phyloP scores from a whole-genome alignment of 352 stramenopile genomes.

The Phytophthora brassicae region DNA sequence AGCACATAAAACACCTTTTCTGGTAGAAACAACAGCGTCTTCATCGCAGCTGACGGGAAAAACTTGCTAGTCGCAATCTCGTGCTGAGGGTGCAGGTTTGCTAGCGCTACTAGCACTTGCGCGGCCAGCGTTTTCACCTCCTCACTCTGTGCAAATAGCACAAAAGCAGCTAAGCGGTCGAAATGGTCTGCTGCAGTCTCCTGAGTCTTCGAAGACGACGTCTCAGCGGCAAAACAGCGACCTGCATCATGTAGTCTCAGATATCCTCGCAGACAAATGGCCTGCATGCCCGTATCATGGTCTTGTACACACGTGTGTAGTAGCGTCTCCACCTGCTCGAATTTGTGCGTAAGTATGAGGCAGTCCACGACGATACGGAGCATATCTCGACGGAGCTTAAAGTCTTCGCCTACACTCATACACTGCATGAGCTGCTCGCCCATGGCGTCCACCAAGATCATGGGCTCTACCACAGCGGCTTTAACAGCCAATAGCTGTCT shows the following conservation, averaged over 20 bases:
- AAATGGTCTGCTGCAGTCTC: constrained; percentile 28
- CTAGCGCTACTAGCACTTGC: constrained; percentile 37
- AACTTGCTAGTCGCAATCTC: constrained; percentile 26
- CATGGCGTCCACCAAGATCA: constrained; percentile 84
- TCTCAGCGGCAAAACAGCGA: constrained; percentile 16
- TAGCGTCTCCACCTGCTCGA: constrained; percentile 42
- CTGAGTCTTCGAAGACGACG: not conserved
- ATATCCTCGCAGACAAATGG: constrained; percentile 57
- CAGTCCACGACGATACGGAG: constrained; percentile 75
- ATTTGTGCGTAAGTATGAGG: constrained; percentile 44
- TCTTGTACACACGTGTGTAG: constrained; percentile 52
- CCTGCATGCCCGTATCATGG: constrained; percentile 59
- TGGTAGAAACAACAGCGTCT: constrained; percentile 24
- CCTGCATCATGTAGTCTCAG: constrained; percentile 48
- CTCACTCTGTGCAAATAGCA: constrained; percentile 36
- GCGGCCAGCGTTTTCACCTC: constrained; percentile 36
- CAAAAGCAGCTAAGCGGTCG: constrained; percentile 31
- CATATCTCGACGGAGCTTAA: constrained; percentile 76
- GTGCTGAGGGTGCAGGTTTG: constrained; percentile 25
- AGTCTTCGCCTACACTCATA: constrained; percentile 72
- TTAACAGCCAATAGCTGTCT: constrained; percentile 61
- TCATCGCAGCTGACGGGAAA: constrained; percentile 19
- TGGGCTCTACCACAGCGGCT: constrained; percentile 63
- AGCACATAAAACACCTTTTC: constrained; percentile 51
- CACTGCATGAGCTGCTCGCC: constrained; percentile 77